Evolutionary conservation across 192 early-diverging fungal genomes (phyloP).

Genomic region (Paraglomus brasilianum): DNA sequence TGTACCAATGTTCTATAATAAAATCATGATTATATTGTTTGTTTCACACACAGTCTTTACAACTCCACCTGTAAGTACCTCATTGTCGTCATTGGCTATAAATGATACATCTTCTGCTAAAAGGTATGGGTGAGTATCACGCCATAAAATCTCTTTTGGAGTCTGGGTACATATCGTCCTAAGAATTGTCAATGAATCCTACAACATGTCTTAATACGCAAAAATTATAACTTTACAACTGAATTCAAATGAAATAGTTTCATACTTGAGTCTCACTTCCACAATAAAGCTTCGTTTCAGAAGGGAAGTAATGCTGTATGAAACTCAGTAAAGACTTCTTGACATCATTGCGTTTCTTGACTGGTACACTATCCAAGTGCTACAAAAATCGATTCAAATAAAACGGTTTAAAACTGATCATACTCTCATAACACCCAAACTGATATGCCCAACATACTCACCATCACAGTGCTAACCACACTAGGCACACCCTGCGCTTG

Average conservation of each 20-base stretch:
- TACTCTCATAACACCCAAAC: not conserved
- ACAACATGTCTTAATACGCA: not conserved
- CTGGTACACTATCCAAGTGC: conserved; percentile 61
- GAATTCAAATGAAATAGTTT: conserved; percentile 13
- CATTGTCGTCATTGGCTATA: conserved; percentile 52
- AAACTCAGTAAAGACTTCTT: conserved; percentile 85
- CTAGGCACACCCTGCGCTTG: conserved; percentile 85
- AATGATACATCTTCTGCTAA: conserved; percentile 77
- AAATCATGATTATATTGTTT: not conserved
- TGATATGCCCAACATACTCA: conserved; percentile 22
- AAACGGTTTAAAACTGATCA: conserved; percentile 3
- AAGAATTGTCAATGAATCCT: conserved; percentile 65
- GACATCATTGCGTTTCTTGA: conserved; percentile 70
- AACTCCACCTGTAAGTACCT: conserved; percentile 19
- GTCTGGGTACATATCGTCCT: conserved; percentile 76
- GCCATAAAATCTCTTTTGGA: conserved; percentile 80
- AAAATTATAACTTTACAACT: not conserved
- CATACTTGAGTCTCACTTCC: conserved; percentile 48
- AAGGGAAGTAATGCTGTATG: conserved; percentile 86
- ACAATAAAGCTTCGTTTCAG: conserved; percentile 68
- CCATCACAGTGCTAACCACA: conserved; percentile 68
- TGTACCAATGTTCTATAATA: conserved; percentile 48
- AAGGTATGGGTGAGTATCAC: conserved; percentile 86
- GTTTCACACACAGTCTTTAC: not conserved
- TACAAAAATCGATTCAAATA: conserved; percentile 27